Conservation (phyloP, 179 eudicot species). For the Silene coronaria region DNA sequence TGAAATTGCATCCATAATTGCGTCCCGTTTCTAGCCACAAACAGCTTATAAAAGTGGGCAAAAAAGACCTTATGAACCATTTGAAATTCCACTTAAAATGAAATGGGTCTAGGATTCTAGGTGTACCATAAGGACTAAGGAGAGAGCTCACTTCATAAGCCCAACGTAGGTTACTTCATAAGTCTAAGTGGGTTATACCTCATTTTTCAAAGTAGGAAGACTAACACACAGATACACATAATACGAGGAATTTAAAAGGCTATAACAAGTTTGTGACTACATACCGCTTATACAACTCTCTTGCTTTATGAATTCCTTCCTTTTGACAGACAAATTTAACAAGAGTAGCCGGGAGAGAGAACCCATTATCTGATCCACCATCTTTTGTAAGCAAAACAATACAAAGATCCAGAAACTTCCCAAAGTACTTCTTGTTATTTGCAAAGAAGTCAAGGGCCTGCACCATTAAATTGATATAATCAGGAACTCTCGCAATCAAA, state of each 20-base stretch:
- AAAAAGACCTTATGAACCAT: neutral
- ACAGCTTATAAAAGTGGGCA: neutral
- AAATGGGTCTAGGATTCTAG: neutral
- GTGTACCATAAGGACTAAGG: neutral
- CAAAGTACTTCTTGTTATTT: conserved; percentile 40
- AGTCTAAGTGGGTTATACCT: neutral
- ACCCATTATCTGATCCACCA: conserved; percentile 71
- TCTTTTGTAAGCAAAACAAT: conserved; percentile 50
- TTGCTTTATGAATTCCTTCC: conserved; percentile 67
- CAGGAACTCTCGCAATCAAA: neutral
- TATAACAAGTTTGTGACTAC: conserved; percentile 11
- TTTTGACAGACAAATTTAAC: conserved; percentile 43
- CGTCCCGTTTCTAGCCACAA: neutral
- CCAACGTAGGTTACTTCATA: neutral
- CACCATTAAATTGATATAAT: conserved; percentile 13
- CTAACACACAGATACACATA: neutral
- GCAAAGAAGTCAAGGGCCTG: conserved; percentile 68
- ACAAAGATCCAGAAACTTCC: conserved; percentile 57
- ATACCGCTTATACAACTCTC: conserved; percentile 72
- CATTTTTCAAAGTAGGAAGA: neutral
- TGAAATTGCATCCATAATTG: neutral
- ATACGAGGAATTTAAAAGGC: neutral
- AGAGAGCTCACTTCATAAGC: neutral
- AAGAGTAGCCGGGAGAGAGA: conserved; percentile 61
- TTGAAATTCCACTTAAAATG: neutral